Conservation (phyloP, 306 rosid genomes). For the Psophocarpus tetragonolobus region DNA sequence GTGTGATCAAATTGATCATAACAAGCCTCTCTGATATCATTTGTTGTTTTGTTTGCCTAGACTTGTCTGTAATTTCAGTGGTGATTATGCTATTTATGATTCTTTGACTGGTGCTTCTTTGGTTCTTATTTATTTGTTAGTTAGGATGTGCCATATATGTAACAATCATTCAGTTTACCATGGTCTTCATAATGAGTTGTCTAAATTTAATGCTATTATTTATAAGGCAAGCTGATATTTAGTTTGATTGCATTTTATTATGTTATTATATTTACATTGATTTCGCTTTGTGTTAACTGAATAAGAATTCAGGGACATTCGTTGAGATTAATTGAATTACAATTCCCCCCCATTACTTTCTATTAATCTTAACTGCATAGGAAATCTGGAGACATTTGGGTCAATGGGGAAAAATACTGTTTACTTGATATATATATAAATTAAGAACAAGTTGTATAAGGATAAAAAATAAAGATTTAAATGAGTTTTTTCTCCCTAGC, state of each 20-base stretch:
- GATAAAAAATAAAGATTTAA: too few relatives aligned
- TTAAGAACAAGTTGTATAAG: not conserved
- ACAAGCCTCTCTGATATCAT: slow-evolving; percentile 31
- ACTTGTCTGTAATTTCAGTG: slow-evolving; percentile 28
- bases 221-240: not conserved
- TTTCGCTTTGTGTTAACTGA: not conserved
- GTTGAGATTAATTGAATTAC: too few relatives aligned
- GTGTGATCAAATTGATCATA: slow-evolving; percentile 31
- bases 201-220: not conserved
- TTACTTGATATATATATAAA: not conserved
- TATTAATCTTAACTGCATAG: not conserved
- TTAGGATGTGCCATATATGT: not conserved
- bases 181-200: not conserved
- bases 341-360: too few relatives aligned
- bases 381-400: not conserved
- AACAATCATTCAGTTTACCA: not conserved
- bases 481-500: too few relatives aligned
- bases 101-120: slow-evolving; percentile 20
- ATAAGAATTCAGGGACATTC: not conserved
- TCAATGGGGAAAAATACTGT: not conserved
- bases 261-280: not conserved
- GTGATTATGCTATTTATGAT: slow-evolving; percentile 17
- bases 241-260: not conserved
- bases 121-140: slow-evolving; percentile 10
- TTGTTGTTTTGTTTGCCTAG: not conserved